Conservation (phyloP, 495 filamentous ascomycete genomes). For the Penicillium steckii region DNA sequence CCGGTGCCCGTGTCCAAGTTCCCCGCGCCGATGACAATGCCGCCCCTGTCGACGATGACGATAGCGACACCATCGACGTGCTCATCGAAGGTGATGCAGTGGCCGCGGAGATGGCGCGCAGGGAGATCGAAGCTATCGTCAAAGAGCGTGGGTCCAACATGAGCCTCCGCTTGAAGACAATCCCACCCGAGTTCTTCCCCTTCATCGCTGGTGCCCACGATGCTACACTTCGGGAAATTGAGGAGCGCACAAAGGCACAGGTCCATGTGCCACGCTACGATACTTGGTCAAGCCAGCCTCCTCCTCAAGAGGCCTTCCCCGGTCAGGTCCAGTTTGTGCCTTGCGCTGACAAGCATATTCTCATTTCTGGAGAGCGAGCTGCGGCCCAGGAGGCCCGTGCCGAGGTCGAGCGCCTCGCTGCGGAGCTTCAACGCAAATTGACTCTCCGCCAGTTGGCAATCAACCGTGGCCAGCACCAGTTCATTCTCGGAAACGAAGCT, state of each 20-base stretch:
- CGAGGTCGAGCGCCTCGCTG: conserved; percentile 73
- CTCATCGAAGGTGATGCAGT: conserved; percentile 86
- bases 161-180: conserved; percentile 69
- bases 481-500: conserved; percentile 81
- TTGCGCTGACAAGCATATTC: conserved; percentile 67
- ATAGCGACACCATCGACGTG: conserved; percentile 79
- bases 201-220: conserved; percentile 89
- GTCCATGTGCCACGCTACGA: conserved; percentile 79
- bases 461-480: conserved; percentile 79
- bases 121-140: conserved; percentile 80
- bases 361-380: conserved; percentile 79
- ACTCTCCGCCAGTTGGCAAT: conserved; percentile 71
- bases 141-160: conserved; percentile 81
- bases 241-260: conserved; percentile 68
- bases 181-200: conserved; percentile 91
- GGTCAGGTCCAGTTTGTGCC: conserved; percentile 69
- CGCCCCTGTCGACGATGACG: conserved; percentile 58
- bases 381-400: conserved; percentile 77
- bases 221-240: conserved; percentile 61
- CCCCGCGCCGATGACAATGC: conserved; percentile 68
- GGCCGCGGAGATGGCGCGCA: conserved; percentile 73
- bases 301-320: conserved; percentile 60
- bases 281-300: conserved; percentile 67
- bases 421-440: conserved; percentile 67
- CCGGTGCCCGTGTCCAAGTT: conserved; percentile 83